Conservation (phyloP, 1,284 basidiomycete species). For the Heterobasidion parviporum region DNA sequence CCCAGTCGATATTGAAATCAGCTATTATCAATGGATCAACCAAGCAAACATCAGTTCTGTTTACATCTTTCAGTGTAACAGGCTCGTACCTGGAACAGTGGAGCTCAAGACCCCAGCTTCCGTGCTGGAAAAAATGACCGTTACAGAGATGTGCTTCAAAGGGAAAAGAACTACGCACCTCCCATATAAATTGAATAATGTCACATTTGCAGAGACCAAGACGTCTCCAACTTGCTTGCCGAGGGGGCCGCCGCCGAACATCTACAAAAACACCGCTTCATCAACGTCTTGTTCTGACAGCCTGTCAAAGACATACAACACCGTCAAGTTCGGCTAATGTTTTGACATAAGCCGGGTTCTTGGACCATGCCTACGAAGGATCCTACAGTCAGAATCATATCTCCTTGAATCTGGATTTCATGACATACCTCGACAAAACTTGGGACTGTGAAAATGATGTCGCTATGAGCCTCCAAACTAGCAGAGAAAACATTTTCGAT, state of each 20-base stretch:
- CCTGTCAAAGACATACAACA: slow-evolving; percentile 6
- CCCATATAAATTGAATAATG: slow-evolving; percentile 10
- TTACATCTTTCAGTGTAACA: not conserved
- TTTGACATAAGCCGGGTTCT: not conserved
- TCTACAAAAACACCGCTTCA: slow-evolving; percentile 1
- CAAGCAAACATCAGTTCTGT: not conserved
- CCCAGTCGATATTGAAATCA: slow-evolving; percentile 7
- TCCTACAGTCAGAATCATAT: not conserved
- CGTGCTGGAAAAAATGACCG: not conserved
- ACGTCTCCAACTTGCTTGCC: slow-evolving; percentile 11
- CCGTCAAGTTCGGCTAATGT: slow-evolving; percentile 5
- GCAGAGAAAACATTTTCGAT: slow-evolving; percentile 10
- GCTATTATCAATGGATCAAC: not conserved
- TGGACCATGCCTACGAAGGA: not conserved
- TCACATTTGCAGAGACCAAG: slow-evolving; percentile 8
- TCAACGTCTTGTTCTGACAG: too few species aligned
- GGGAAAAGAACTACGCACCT: slow-evolving; percentile 5
- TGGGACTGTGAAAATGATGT: not conserved
- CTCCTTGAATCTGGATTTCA: not conserved
- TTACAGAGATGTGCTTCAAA: not conserved
- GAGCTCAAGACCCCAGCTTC: slow-evolving; percentile 3
- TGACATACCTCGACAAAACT: not conserved
- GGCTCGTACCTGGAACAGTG: not conserved
- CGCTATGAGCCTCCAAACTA: not conserved
- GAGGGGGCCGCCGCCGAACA: slow-evolving; percentile 14